Evolutionary conservation across 2,329 filamentous ascomycete genomes (phyloP).

Genomic region (Aureobasidium melanogenum): DNA sequence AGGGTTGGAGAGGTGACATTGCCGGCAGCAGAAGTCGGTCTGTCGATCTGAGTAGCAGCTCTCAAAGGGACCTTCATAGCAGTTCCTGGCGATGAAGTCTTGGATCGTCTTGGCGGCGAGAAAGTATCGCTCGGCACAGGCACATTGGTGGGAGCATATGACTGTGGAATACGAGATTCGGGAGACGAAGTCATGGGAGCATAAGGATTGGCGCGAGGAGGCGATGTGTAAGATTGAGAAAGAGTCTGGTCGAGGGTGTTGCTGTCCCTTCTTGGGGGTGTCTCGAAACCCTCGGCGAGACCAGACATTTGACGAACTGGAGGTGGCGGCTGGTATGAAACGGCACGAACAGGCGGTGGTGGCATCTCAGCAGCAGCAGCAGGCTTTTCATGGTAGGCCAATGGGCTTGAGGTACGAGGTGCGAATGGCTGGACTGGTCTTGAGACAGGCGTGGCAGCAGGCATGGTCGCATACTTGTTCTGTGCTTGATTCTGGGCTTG

Average conservation of each 20-base stretch:
- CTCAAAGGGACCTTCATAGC: conserved; percentile 41
- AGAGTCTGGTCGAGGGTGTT: neutral
- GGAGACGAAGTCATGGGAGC: conserved; percentile 1
- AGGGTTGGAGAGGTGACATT: conserved; percentile 26
- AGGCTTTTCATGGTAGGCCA: conserved; percentile 39
- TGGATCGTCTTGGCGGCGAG: conserved; percentile 40
- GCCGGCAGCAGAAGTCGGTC: conserved; percentile 42
- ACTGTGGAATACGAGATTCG: neutral
- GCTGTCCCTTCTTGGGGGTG: neutral
- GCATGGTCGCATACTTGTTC: conserved; percentile 31
- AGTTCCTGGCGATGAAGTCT: conserved; percentile 52
- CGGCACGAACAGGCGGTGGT: neutral
- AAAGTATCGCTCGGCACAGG: neutral
- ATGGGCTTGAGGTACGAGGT: conserved; percentile 55
- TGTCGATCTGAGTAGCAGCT: conserved; percentile 34
- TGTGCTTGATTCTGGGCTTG: conserved; percentile 26
- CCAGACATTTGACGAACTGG: neutral
- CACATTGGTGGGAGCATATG: neutral
- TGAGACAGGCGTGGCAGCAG: conserved; percentile 24
- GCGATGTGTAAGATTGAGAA: neutral
- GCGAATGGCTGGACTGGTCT: conserved; percentile 44
- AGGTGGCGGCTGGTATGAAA: conserved; percentile 10
- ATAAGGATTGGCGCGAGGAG: conserved; percentile 6
- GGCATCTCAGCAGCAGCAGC: conserved; percentile 23
- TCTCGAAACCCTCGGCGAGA: neutral